Percentiles rank a stretch among this genome's conserved stretches.
Evolutionary conservation across 2,329 filamentous ascomycete species (phyloP).

Genomic region (Trichoderma arundinaceum): DNA sequence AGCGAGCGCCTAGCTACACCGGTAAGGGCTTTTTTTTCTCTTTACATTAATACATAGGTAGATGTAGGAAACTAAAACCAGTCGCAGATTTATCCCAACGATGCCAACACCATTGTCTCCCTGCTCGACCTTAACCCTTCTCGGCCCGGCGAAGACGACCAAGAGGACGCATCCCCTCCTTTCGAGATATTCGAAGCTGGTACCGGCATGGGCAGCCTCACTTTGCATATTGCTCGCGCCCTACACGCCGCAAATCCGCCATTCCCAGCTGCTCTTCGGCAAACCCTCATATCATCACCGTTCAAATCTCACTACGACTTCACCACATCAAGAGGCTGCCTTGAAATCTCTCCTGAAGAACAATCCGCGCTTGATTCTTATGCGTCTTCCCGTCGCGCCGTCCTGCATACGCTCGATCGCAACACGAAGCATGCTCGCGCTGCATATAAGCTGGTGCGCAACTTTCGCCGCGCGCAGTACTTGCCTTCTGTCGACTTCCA

Average conservation of each 20-base stretch:
- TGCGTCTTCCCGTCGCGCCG: slow-evolving; percentile 61
- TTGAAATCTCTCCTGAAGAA: slow-evolving; percentile 41
- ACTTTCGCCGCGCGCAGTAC: slow-evolving; percentile 75
- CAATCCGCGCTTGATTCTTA: slow-evolving; percentile 51
- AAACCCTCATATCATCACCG: slow-evolving; percentile 38
- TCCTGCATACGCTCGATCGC: slow-evolving; percentile 78
- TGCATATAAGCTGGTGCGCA: slow-evolving; percentile 67
- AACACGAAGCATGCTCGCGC: slow-evolving; percentile 65
- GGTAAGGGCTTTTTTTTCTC: slow-evolving; percentile 33
- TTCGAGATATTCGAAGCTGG: slow-evolving; percentile 83
- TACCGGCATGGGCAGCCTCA: slow-evolving; percentile 82
- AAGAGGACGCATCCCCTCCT: slow-evolving; percentile 44
- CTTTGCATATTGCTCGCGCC: slow-evolving; percentile 74
- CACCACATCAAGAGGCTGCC: slow-evolving; percentile 32
- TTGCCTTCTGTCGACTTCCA: slow-evolving; percentile 75
- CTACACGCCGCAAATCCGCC: slow-evolving; percentile 74
- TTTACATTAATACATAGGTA: neutral
- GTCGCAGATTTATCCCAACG: slow-evolving; percentile 65
- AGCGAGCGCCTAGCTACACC: slow-evolving; percentile 76
- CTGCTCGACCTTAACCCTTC: slow-evolving; percentile 74
- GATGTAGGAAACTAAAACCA: neutral
- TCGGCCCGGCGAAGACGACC: slow-evolving; percentile 45
- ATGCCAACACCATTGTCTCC: slow-evolving; percentile 76
- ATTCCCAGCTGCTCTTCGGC: slow-evolving; percentile 51
- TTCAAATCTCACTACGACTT: slow-evolving; percentile 33